phyloP scores from a whole-genome alignment of 345 rosid species.

The Syzygium aromaticum region DNA sequence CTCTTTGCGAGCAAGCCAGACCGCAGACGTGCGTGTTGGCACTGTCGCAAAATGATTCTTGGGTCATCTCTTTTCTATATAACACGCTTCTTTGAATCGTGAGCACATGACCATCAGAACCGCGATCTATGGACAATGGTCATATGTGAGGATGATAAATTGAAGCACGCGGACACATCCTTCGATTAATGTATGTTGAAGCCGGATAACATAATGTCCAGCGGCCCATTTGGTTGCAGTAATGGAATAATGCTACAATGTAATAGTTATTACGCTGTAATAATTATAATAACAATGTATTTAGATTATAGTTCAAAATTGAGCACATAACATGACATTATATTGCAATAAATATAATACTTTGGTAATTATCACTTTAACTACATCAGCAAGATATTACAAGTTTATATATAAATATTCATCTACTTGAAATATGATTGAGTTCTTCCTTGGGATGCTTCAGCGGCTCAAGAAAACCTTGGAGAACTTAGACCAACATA shows the following conservation, averaged over 20 bases:
- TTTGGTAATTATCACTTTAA: neutral
- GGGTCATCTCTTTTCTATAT: neutral
- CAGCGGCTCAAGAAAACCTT: neutral
- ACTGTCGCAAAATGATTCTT: neutral
- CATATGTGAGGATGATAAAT: neutral
- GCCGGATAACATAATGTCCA: no score
- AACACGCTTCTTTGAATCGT: neutral
- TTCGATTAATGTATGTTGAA: neutral
- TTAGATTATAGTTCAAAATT: neutral
- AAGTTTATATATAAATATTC: neutral
- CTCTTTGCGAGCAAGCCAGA: neutral
- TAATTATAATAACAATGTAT: neutral
- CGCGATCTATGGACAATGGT: neutral
- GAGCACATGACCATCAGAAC: neutral
- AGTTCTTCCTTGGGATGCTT: neutral
- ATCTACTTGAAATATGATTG: neutral
- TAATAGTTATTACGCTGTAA: neutral
- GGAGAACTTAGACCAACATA: neutral
- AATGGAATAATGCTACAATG: neutral
- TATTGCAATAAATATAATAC: neutral
- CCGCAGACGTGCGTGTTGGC: neutral
- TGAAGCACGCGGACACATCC: neutral
- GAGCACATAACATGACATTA: neutral
- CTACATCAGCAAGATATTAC: neutral
- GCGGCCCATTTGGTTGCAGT: no score